Percentiles rank a stretch among this genome's conserved stretches.
These are phyloP conservation scores for Amanita muscaria DNA, from an alignment of 768 basidiomycete species.

Conservation along the genomic window DNA sequence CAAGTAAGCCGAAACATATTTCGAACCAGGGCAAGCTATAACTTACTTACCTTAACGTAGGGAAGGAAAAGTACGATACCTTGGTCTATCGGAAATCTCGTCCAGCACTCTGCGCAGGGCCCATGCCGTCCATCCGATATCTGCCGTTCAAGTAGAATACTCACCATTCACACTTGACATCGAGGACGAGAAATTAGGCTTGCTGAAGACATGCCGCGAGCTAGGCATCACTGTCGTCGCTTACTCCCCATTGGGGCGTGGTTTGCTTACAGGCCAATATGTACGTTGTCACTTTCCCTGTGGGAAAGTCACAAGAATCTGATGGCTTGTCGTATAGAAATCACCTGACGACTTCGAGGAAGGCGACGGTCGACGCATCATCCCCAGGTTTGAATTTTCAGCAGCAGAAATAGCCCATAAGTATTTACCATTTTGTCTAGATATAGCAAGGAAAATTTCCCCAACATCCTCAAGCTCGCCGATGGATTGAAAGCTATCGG, in stretches of 20 bases:
- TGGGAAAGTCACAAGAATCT: too few relatives aligned
- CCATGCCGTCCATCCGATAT: conserved; percentile 34
- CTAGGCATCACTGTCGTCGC: conserved; percentile 37
- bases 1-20: conserved; percentile 21
- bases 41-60: conserved; percentile 23
- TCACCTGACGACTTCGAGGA: too few relatives aligned
- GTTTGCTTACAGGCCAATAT: conserved; percentile 37
- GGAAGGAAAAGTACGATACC: conserved; percentile 36
- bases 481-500: conserved; percentile 30
- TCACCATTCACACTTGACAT: conserved; percentile 36
- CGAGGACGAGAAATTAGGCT: conserved; percentile 32
- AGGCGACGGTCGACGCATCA: conserved; percentile 29
- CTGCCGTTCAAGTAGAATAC: conserved; percentile 37
- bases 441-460: conserved; percentile 36
- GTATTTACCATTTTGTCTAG: conserved; percentile 9
- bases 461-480: conserved; percentile 35
- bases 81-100: conserved; percentile 45
- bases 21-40: conserved; percentile 10
- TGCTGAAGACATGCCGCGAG: too few relatives aligned
- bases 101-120: conserved; percentile 38
- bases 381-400: too few relatives aligned
- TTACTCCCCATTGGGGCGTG: too few relatives aligned
- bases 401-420: conserved; percentile 14
- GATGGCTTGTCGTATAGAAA: too few relatives aligned
- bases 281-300: too few relatives aligned